phyloP scores from a whole-genome alignment of 2,329 filamentous ascomycete species.

The Alternaria viburni region DNA sequence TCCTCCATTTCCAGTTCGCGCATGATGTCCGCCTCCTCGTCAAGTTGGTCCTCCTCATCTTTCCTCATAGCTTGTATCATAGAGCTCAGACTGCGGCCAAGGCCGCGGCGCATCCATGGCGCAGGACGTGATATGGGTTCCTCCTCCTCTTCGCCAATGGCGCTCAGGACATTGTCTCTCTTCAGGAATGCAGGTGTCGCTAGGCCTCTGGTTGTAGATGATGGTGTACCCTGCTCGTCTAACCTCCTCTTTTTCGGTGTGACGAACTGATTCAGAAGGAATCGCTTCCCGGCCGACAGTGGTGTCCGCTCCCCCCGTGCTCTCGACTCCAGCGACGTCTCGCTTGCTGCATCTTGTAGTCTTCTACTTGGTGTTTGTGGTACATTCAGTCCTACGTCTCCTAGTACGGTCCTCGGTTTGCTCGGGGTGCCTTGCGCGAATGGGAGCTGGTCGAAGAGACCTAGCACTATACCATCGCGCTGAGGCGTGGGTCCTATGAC shows the following conservation, averaged over 20 bases:
- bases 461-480: constrained; percentile 76
- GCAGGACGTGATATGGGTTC: constrained; percentile 43
- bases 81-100: constrained; percentile 74
- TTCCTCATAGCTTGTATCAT: constrained; percentile 74
- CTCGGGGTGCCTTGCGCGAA: constrained; percentile 52
- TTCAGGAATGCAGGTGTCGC: constrained; percentile 75
- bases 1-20: constrained; percentile 69
- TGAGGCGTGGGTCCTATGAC: constrained; percentile 79
- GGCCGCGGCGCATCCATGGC: constrained; percentile 52
- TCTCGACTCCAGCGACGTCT: constrained; percentile 36
- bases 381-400: constrained; percentile 40
- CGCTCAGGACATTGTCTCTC: constrained; percentile 57
- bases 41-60: constrained; percentile 58
- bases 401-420: constrained; percentile 39
- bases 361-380: constrained; percentile 50
- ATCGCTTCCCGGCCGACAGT: constrained; percentile 64
- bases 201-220: constrained; percentile 53
- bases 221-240: constrained; percentile 48
- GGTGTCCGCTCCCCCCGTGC: constrained; percentile 54
- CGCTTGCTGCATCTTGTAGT: constrained; percentile 28
- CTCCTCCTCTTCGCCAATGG: constrained; percentile 63
- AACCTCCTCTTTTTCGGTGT: constrained; percentile 61
- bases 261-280: constrained; percentile 67
- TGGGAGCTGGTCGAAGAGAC: constrained; percentile 75
- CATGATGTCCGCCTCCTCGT: constrained; percentile 76